These are phyloP conservation scores for Venturia pyrina DNA, from an alignment of 2,329 filamentous ascomycete species.

Conservation along the genomic window DNA sequence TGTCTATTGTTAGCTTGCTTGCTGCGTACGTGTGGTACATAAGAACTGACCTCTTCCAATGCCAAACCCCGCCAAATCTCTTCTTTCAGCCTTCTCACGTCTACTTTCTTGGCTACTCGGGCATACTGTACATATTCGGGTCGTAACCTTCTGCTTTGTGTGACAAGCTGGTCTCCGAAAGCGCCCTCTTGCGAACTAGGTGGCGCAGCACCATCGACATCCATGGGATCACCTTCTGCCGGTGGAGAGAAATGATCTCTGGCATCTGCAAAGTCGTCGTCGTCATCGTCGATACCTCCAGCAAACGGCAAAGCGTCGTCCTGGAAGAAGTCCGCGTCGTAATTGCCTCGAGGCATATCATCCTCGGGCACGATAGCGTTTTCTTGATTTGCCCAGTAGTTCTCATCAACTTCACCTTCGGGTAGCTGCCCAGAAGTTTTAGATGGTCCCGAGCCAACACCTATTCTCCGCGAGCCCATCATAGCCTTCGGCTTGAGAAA, in stretches of 20 bases:
- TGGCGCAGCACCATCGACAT: conserved; percentile 20
- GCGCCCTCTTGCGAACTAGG: conserved; percentile 32
- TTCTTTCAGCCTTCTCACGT: conserved; percentile 53
- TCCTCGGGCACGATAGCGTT: conserved; percentile 45
- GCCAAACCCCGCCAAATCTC: conserved; percentile 57
- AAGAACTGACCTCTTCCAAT: conserved; percentile 30
- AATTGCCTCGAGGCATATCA: conserved; percentile 59
- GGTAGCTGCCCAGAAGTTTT: conserved; percentile 42
- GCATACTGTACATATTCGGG: conserved; percentile 59
- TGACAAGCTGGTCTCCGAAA: conserved; percentile 53
- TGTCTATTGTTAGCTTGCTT: conserved; percentile 4
- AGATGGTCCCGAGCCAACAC: conserved; percentile 21
- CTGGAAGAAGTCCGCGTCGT: conserved; percentile 96
- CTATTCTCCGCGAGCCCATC: conserved; percentile 56
- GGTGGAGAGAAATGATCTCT: conserved; percentile 67
- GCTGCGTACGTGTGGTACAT: neutral
- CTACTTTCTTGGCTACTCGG: conserved; percentile 56
- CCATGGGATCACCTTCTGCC: conserved; percentile 39
- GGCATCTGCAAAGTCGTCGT: conserved; percentile 69
- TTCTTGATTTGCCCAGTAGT: conserved; percentile 64
- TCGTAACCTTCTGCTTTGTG: conserved; percentile 48
- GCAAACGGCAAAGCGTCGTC: conserved; percentile 63
- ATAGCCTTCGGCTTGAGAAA: conserved; percentile 93
- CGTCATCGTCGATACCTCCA: conserved; percentile 56
- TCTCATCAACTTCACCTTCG: conserved; percentile 81